Conservation (phyloP, 2,329 filamentous ascomycete species). For the Aspergillus clavatus region DNA sequence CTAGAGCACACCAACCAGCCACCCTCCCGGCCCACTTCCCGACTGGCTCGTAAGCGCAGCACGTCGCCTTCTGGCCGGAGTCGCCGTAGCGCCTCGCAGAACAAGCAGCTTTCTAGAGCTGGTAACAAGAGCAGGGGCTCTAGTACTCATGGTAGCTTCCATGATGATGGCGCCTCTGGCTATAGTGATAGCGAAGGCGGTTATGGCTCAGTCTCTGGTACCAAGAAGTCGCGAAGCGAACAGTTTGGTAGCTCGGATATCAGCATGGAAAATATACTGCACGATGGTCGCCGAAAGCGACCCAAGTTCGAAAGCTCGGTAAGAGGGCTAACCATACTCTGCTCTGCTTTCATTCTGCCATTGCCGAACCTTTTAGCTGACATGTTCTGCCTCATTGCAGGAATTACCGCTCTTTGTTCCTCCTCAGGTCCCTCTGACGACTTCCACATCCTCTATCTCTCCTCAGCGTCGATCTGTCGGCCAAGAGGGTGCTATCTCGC, state of each 20-base stretch:
- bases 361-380: conserved; percentile 1
- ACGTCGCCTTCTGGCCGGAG: conserved; percentile 68
- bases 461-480: conserved; percentile 77
- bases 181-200: conserved; percentile 87
- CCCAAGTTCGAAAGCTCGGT: conserved; percentile 96
- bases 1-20: conserved; percentile 58
- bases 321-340: conserved; percentile 43
- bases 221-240: conserved; percentile 72
- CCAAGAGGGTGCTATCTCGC: conserved; percentile 61
- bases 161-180: conserved; percentile 67
- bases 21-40: conserved; percentile 63
- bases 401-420: conserved; percentile 94
- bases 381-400: conserved; percentile 46
- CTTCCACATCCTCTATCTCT: conserved; percentile 96
- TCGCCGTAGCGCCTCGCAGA: conserved; percentile 72
- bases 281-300: conserved; percentile 90
- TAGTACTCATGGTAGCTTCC: conserved; percentile 53
- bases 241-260: conserved; percentile 93
- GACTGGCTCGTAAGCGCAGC: conserved; percentile 70
- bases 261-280: conserved; percentile 95
- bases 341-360: conserved; percentile 20
- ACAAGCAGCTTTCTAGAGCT: conserved; percentile 65
- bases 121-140: conserved; percentile 62
- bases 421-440: conserved; percentile 84
- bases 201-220: conserved; percentile 64